Evolutionary conservation across 352 stramenopile species (phyloP), one percentile per base, ranked within the genome.

Genomic region (Phytophthora citrophthora): DNA sequence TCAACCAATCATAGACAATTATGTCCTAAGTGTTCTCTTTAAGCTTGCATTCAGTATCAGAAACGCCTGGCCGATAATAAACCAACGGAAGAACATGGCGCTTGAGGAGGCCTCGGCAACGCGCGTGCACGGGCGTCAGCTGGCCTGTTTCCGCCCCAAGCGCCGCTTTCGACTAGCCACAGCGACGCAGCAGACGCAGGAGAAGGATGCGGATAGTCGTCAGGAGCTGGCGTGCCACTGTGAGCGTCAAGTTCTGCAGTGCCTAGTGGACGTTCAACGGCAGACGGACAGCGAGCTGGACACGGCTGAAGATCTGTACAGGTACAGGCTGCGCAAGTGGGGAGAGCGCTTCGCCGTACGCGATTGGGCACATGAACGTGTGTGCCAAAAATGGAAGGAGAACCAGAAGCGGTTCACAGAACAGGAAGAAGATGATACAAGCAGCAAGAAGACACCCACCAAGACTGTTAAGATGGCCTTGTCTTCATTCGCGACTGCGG

Each of bases 311-410:
- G 54, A 62, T 12, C 48, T 71, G 23, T 81, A 82, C 44, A 34
- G 66, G 12, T 47, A 61, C 3, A 66, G 72, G 23, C 54, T 83
- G 29, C 50, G 47, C 31, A 90, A 89, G 41, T 92, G 81, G 81
- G 52, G 53, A 44, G 79, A 92, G 38, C 81, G 78, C 55, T 92
- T 89, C 44, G 61, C 72, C 7, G 61, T 58, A 1, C 76, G 76
- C 20, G 79, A 90, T 53, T 92, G 83, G 83, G 58, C 70, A 36
- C 68, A 79, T 7, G 62, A 74, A 26, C 72, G 75, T 32, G 72
- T 90, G 44, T 83, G 83, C 50, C 81, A 90, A 52, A 89, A 89
- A 62, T 90, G 83, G 83, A 77, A 78, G 41, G 81, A 89, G 46
- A 81, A 90, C 50, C 81, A 92, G 55, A 74, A 84, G 40, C 77